A percentile compares a stretch with the other conserved stretches of the same genome.
Evolutionary conservation across 2,329 filamentous ascomycete genomes (phyloP).

Genomic region (Aspergillus amoenus): DNA sequence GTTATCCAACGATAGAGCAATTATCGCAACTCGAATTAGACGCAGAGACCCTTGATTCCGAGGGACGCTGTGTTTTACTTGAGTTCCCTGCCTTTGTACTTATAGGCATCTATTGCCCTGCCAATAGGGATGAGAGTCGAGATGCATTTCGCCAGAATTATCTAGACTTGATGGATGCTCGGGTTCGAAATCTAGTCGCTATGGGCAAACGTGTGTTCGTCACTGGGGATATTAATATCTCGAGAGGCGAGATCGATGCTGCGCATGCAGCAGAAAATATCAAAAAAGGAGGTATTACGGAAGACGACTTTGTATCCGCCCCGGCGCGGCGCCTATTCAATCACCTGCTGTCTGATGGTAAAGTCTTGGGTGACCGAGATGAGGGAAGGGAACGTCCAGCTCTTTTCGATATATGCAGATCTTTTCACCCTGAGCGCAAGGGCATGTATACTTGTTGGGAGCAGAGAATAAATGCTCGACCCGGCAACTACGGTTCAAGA

Average conservation of each 20-base stretch:
- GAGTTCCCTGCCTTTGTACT: constrained; percentile 96
- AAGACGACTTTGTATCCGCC: constrained; percentile 69
- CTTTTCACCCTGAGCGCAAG: constrained; percentile 72
- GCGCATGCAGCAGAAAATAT: constrained; percentile 72
- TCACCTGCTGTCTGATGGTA: constrained; percentile 74
- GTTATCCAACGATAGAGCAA: constrained; percentile 74
- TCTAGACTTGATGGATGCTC: constrained; percentile 73
- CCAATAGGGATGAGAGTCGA: constrained; percentile 78
- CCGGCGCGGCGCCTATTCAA: constrained; percentile 79
- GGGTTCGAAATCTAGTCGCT: constrained; percentile 77
- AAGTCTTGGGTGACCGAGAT: constrained; percentile 64
- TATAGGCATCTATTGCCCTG: constrained; percentile 88
- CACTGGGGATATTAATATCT: constrained; percentile 86
- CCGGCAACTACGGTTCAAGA: constrained; percentile 85
- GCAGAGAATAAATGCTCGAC: constrained; percentile 89
- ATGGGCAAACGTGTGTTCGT: constrained; percentile 83
- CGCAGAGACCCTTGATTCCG: constrained; percentile 74
- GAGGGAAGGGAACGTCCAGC: constrained; percentile 68
- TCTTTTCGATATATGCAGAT: constrained; percentile 79
- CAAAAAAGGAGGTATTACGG: constrained; percentile 65
- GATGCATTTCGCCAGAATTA: constrained; percentile 82
- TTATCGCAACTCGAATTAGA: constrained; percentile 63
- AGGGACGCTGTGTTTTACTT: constrained; percentile 85
- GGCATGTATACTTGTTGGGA: constrained; percentile 99
- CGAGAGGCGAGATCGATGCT: constrained; percentile 67